A percentile compares a stretch with the other conserved stretches of the same genome.
These are phyloP conservation scores for Cystobasidiaceae sp. DNA, from an alignment of 1,284 basidiomycete genomes.

Conservation along the genomic window DNA sequence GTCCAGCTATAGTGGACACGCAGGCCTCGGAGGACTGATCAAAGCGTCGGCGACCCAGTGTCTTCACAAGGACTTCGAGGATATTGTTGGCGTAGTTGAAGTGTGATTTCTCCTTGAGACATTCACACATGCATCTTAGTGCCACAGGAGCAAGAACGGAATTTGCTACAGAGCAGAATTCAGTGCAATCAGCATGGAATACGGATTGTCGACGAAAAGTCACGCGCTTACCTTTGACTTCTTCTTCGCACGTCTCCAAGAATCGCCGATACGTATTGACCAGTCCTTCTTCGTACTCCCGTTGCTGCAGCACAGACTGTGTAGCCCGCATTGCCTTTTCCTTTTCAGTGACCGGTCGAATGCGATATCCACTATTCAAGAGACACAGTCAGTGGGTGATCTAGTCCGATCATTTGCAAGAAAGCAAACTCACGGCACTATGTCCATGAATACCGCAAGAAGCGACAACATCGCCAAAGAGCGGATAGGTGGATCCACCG, in stretches of 20 bases:
- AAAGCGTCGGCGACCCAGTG: conserved; percentile 80
- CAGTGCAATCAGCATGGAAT: too few relatives aligned
- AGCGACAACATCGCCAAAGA: conserved; percentile 85
- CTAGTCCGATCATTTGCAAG: not conserved
- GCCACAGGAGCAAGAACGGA: conserved; percentile 65
- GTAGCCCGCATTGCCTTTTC: conserved; percentile 91
- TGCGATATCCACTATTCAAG: conserved; percentile 54
- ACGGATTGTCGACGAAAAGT: not conserved
- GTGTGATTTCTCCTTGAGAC: conserved; percentile 77
- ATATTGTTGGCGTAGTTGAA: conserved; percentile 97
- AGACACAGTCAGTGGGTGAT: not conserved
- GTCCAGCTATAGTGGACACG: conserved; percentile 67
- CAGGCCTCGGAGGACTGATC: conserved; percentile 63
- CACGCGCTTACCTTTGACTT: conserved; percentile 73
- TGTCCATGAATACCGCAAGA: conserved; percentile 90
- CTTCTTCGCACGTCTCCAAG: conserved; percentile 74
- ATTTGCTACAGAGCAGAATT: conserved; percentile 55
- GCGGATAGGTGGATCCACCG: conserved; percentile 75
- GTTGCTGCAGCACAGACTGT: conserved; percentile 80
- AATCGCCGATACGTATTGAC: conserved; percentile 84
- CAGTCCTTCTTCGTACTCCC: conserved; percentile 96
- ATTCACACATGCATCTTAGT: conserved; percentile 78
- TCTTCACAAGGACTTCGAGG: conserved; percentile 77
- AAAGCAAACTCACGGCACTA: conserved; percentile 74
- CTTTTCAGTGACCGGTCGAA: conserved; percentile 79